Evolutionary conservation across 768 basidiomycete genomes (phyloP).

Genomic region (Mycena filopes): DNA sequence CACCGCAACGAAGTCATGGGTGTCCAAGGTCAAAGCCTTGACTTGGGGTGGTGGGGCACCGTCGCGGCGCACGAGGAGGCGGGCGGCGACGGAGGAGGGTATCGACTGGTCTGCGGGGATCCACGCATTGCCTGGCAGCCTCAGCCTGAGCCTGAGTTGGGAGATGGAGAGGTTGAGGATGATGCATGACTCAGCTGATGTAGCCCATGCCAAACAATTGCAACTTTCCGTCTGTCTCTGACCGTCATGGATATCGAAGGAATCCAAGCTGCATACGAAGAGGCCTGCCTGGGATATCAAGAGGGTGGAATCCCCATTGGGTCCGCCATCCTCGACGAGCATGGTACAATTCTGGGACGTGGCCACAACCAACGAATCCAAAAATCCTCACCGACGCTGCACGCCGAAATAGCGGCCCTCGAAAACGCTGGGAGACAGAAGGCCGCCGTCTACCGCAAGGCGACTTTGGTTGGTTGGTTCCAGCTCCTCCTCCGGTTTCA

Average conservation of each 20-base stretch:
- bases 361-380: conserved; percentile 52
- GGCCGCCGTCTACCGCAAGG: conserved; percentile 54
- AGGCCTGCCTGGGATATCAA: conserved; percentile 57
- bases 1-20: conserved; percentile 26
- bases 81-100: conserved; percentile 17
- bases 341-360: conserved; percentile 39
- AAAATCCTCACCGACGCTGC: conserved; percentile 45
- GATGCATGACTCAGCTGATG: too few relatives aligned
- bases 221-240: conserved; percentile 20
- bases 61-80: conserved; percentile 24
- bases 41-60: conserved; percentile 22
- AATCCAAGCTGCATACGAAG: conserved; percentile 28
- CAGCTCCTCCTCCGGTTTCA: too few relatives aligned
- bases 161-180: too few relatives aligned
- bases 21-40: conserved; percentile 28
- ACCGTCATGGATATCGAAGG: neutral
- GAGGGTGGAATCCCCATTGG: conserved; percentile 77
- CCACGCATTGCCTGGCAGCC: conserved; percentile 42
- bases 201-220: too few relatives aligned
- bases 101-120: conserved; percentile 30
- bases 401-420: conserved; percentile 50
- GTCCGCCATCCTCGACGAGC: conserved; percentile 49
- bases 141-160: too few relatives aligned
- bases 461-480: conserved; percentile 59
- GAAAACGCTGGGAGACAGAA: conserved; percentile 64